Conservation (phyloP, 2,329 filamentous ascomycete species). For the Colletotrichum higginsianum region DNA sequence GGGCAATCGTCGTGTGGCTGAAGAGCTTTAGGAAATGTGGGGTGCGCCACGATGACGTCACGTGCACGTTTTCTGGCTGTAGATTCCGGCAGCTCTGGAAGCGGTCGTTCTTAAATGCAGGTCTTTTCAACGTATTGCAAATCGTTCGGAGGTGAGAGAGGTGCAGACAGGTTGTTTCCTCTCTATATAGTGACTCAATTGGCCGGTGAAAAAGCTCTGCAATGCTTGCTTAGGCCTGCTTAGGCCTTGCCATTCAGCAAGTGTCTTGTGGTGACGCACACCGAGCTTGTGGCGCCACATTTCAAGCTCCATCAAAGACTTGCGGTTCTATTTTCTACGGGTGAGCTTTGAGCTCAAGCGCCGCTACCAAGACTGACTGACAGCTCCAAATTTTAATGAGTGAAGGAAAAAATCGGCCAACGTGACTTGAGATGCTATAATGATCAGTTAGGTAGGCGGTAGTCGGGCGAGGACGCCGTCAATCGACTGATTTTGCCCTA, state of each 20-base stretch:
- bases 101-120: background rate
- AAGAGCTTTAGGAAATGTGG: conserved; percentile 9
- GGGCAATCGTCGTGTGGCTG: conserved; percentile 40
- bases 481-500: background rate
- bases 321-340: background rate
- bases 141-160: no score
- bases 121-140: no score
- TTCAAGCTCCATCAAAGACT: conserved; percentile 13
- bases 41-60: conserved; percentile 40
- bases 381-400: background rate
- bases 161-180: background rate
- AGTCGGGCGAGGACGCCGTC: no score
- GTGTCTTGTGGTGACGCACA: conserved; percentile 12
- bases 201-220: background rate
- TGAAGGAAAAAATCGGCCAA: background rate
- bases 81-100: background rate
- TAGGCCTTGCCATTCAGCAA: background rate
- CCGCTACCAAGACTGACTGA: background rate
- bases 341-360: background rate
- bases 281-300: conserved; percentile 15
- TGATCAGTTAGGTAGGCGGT: no score
- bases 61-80: conserved; percentile 6
- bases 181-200: background rate
- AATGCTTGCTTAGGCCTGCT: background rate
- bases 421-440: background rate